A percentile compares a stretch with the other conserved stretches of the same genome.
Evolutionary conservation across 2,329 filamentous ascomycete species (phyloP).

Genomic region (Gaeumannomyces sp.): DNA sequence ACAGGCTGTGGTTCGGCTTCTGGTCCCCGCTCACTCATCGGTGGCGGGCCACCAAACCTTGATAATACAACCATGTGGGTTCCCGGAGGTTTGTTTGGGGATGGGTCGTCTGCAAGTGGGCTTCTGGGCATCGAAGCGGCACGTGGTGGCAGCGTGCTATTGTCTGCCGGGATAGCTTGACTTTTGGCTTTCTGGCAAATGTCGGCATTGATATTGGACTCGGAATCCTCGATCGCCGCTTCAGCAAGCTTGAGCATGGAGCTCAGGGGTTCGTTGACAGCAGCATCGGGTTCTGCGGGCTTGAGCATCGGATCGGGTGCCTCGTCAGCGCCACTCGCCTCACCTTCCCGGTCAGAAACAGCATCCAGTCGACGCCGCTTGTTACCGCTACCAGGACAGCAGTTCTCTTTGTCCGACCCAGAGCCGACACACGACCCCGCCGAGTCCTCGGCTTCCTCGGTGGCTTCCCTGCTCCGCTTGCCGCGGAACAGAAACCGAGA

Average conservation of each 20-base stretch:
- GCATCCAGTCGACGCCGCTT: neutral
- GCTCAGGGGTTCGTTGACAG: neutral
- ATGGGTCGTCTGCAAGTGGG: too few species aligned
- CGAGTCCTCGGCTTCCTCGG: neutral
- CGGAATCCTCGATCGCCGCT: neutral
- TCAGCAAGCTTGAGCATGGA: neutral
- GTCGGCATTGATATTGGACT: too few species aligned
- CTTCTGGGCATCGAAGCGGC: too few species aligned
- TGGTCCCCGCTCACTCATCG: too few species aligned
- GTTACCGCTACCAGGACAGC: neutral
- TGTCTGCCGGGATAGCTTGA: too few species aligned
- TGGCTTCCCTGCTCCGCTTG: neutral
- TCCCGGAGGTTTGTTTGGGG: too few species aligned
- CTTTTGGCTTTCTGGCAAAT: too few species aligned
- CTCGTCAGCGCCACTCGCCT: neutral
- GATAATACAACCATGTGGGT: too few species aligned
- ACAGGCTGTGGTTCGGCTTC: too few species aligned
- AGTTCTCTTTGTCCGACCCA: constrained; percentile 1
- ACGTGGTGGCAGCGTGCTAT: too few species aligned
- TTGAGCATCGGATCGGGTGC: neutral
- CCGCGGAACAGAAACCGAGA: constrained; percentile 39
- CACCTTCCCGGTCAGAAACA: constrained; percentile 6
- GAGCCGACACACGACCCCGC: neutral
- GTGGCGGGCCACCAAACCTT: too few species aligned
- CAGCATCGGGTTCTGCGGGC: neutral